phyloP scores from a whole-genome alignment of 148 eudicot species.

The Cornus florida region DNA sequence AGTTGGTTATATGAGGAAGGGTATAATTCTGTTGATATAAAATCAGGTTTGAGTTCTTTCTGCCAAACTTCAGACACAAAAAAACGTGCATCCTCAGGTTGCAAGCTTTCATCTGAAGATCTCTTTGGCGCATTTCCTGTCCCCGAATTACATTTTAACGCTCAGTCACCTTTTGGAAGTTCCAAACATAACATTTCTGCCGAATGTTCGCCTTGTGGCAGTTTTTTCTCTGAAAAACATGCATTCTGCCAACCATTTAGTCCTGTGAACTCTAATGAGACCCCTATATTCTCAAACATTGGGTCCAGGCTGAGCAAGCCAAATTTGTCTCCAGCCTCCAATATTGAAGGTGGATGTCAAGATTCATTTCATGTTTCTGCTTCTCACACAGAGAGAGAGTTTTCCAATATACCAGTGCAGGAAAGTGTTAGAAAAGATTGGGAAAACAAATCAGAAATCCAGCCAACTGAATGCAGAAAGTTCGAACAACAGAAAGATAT shows the following conservation, averaged over 20 bases:
- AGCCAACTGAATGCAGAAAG: background rate
- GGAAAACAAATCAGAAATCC: constrained; percentile 10
- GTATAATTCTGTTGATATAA: constrained; percentile 3
- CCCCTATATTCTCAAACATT: constrained; percentile 6
- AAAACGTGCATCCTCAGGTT: constrained; percentile 8
- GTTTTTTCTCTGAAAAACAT: constrained; percentile 16
- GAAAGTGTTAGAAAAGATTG: constrained; percentile 11
- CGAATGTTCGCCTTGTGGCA: constrained; percentile 10
- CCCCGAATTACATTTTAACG: constrained; percentile 10
- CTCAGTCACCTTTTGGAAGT: constrained; percentile 8
- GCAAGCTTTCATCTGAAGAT: constrained; percentile 21
- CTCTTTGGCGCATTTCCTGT: constrained; percentile 6
- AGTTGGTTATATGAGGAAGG: constrained; percentile 15
- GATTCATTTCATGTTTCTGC: constrained; percentile 9
- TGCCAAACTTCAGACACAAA: constrained; percentile 10
- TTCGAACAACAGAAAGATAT: constrained; percentile 19
- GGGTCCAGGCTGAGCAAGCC: constrained; percentile 12
- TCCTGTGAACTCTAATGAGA: constrained; percentile 14
- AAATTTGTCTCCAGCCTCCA: constrained; percentile 5
- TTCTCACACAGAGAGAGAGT: constrained; percentile 9
- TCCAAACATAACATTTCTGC: constrained; percentile 4
- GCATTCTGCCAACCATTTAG: constrained; percentile 11
- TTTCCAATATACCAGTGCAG: background rate
- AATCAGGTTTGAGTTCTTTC: constrained; percentile 19
- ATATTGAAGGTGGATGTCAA: constrained; percentile 1